These are phyloP conservation scores for Aristolochia fimbriata DNA, from an alignment of 164 flowering plant genomes.

Conservation along the genomic window DNA sequence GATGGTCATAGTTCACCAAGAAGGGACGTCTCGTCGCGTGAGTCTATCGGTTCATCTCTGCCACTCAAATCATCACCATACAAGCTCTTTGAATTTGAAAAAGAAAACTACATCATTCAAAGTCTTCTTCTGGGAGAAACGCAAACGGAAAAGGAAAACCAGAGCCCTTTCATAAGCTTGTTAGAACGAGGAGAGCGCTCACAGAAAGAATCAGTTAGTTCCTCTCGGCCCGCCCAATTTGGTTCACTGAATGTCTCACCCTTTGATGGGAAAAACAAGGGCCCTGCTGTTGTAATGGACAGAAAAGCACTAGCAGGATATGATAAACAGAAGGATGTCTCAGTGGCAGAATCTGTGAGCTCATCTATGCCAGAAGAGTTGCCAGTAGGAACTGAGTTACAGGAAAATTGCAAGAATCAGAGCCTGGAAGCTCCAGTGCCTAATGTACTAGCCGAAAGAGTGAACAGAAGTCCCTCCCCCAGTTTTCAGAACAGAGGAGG, in stretches of 20 bases:
- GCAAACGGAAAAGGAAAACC: neutral
- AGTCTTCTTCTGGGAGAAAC: neutral
- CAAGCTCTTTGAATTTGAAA: neutral
- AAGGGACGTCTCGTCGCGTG: neutral
- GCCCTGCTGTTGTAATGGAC: conserved; percentile 6
- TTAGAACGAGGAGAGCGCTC: conserved; percentile 8
- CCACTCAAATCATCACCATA: neutral
- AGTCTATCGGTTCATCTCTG: neutral
- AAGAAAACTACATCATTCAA: neutral
- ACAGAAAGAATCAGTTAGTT: neutral
- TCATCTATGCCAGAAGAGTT: conserved; percentile 13
- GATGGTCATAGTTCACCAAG: neutral
- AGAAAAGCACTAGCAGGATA: conserved; percentile 6
- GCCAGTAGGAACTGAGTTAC: conserved; percentile 6
- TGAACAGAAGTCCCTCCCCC: conserved; percentile 13
- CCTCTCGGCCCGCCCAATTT: too few species aligned
- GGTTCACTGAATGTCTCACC: too few species aligned
- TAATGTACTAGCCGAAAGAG: conserved; percentile 12
- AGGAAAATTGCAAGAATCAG: conserved; percentile 11
- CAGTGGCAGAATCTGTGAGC: conserved; percentile 14
- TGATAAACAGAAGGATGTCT: conserved; percentile 6
- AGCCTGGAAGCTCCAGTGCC: conserved; percentile 7
- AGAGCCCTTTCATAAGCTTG: neutral
- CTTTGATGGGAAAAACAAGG: conserved; percentile 8
- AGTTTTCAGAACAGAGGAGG: conserved; percentile 8